A percentile compares a stretch with the other conserved stretches of the same genome.
phyloP scores from a whole-genome alignment of 805 yeast genomes.

The Myxozyma melibiosi region DNA sequence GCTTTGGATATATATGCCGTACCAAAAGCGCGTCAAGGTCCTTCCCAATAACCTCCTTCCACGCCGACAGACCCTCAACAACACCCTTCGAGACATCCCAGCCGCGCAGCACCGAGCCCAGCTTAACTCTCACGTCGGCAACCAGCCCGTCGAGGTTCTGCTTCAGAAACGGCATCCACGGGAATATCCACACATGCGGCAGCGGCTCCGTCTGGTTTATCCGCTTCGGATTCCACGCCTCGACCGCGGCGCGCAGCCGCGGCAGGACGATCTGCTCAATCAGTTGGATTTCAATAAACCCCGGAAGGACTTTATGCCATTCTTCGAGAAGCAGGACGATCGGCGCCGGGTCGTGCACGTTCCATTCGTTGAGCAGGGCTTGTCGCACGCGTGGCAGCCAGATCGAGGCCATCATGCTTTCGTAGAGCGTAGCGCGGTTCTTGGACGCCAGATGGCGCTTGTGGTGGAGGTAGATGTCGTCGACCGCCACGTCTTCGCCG shows the following conservation, averaged over 20 bases:
- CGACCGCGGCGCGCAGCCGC: constrained; percentile 43
- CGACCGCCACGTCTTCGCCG: constrained; percentile 3
- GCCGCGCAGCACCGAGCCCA: constrained; percentile 30
- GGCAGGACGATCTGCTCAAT: constrained; percentile 45
- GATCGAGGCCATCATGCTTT: constrained; percentile 42
- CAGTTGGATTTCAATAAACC: constrained; percentile 39
- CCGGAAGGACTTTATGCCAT: constrained; percentile 48
- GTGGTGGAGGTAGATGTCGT: constrained; percentile 10
- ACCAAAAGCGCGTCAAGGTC: constrained; percentile 34
- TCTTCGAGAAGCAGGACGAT: constrained; percentile 47
- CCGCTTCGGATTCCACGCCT: constrained; percentile 44
- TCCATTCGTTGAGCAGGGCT: constrained; percentile 45
- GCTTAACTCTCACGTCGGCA: constrained; percentile 36
- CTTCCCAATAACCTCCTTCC: constrained; percentile 44
- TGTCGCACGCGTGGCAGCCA: constrained; percentile 45
- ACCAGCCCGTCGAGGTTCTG: constrained; percentile 29
- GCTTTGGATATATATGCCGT: constrained; percentile 35
- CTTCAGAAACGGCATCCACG: constrained; percentile 45
- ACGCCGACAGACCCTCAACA: constrained; percentile 37
- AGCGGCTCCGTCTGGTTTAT: constrained; percentile 3
- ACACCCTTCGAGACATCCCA: constrained; percentile 35
- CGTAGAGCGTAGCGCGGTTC: constrained; percentile 39
- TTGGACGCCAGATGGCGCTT: constrained; percentile 14
- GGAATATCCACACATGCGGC: constrained; percentile 45
- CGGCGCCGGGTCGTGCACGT: constrained; percentile 45